These are phyloP conservation scores for Trichoderma orchidacearum DNA, from an alignment of 495 filamentous ascomycete species.

Conservation along the genomic window DNA sequence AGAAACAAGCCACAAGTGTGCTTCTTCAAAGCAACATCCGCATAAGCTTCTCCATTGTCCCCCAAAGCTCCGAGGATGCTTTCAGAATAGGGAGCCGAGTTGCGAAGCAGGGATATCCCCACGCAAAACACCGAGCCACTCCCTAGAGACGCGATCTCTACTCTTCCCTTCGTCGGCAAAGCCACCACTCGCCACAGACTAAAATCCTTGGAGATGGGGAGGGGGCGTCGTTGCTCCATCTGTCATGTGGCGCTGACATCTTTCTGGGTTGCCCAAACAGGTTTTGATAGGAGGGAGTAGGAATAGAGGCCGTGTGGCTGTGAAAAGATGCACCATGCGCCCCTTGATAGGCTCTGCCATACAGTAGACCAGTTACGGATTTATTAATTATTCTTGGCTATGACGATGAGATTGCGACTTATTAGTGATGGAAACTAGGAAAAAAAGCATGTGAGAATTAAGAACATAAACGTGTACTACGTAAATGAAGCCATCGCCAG, in stretches of 20 bases:
- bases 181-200: neutral
- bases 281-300: neutral
- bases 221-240: neutral
- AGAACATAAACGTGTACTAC: neutral
- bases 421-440: neutral
- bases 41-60: neutral
- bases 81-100: neutral
- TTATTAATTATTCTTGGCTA: neutral
- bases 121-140: neutral
- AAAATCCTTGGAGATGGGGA: too few relatives aligned
- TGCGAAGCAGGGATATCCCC: neutral
- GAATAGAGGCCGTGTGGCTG: neutral
- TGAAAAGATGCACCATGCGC: neutral
- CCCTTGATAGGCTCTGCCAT: neutral
- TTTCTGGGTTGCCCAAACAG: neutral
- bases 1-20: neutral
- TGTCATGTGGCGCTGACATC: neutral
- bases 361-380: neutral
- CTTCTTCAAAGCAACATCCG: too few relatives aligned
- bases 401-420: neutral
- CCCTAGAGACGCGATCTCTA: neutral
- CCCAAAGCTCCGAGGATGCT: neutral
- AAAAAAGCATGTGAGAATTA: neutral
- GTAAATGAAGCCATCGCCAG: neutral
- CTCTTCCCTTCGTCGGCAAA: neutral